Evolutionary conservation across 139 green algal genomes (phyloP).

Genomic region (Parachlorella kessleri): DNA sequence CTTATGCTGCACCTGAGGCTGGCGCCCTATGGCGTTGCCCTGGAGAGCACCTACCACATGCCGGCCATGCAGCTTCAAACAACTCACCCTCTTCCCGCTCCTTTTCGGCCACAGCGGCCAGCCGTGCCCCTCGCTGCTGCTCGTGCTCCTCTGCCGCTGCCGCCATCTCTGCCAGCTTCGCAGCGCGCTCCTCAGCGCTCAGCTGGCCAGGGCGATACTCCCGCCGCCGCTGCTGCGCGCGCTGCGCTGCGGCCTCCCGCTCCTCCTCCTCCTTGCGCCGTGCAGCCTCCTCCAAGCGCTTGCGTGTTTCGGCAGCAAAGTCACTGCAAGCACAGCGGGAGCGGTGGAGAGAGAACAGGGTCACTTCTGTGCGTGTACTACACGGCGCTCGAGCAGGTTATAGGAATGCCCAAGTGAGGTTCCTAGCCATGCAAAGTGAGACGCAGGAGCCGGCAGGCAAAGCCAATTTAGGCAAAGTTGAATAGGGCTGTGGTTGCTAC

Average conservation of each 20-base stretch:
- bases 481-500: not conserved
- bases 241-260: constrained; percentile 47
- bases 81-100: constrained; percentile 40
- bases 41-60: too few species aligned
- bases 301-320: constrained; percentile 46
- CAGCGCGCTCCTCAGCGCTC: constrained; percentile 71
- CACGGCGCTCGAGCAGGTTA: too few species aligned
- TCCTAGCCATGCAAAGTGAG: too few species aligned
- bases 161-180: constrained; percentile 84
- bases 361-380: too few species aligned
- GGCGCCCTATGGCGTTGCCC: too few species aligned
- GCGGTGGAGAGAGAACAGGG: too few species aligned
- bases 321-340: constrained; percentile 5
- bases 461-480: too few species aligned
- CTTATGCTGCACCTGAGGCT: too few species aligned
- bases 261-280: constrained; percentile 53
- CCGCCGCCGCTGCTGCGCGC: constrained; percentile 32
- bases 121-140: constrained; percentile 47
- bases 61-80: too few species aligned
- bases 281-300: constrained; percentile 68
- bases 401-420: too few species aligned
- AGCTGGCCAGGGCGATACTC: constrained; percentile 57
- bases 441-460: too few species aligned
- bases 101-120: constrained; percentile 27
- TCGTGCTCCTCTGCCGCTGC: constrained; percentile 79